A percentile compares a stretch with the other conserved stretches of the same genome.
Conservation (phyloP, 1,284 basidiomycete genomes). For the Irpex rosettiformis region DNA sequence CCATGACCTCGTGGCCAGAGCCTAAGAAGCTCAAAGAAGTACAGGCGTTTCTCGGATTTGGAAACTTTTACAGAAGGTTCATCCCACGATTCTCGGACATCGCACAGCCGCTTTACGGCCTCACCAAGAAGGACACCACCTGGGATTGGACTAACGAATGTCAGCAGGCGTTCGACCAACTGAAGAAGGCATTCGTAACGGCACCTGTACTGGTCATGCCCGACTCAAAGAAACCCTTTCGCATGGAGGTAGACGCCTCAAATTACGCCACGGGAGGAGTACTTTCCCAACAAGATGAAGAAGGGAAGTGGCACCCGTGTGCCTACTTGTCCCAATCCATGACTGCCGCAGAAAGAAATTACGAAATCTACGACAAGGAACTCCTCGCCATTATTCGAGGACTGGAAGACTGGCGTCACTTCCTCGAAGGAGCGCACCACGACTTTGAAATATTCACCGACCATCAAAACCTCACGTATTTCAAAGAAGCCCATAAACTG, state of each 20-base stretch:
- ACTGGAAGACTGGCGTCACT: too few relatives aligned
- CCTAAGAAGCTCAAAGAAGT: too few relatives aligned
- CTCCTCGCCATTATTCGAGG: too few relatives aligned
- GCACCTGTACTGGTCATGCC: neutral
- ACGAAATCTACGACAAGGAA: too few relatives aligned
- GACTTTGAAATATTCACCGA: too few relatives aligned
- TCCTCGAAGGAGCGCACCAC: too few relatives aligned
- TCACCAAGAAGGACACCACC: conserved; percentile 18
- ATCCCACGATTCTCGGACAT: too few relatives aligned
- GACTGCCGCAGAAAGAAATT: neutral
- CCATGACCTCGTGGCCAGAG: neutral
- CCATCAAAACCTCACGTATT: too few relatives aligned
- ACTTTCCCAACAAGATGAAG: conserved; percentile 11
- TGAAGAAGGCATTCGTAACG: conserved; percentile 26
- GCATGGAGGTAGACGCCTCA: conserved; percentile 22
- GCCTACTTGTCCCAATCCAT: conserved; percentile 23
- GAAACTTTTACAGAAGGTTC: too few relatives aligned
- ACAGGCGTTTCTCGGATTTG: too few relatives aligned
- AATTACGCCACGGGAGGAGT: conserved; percentile 17
- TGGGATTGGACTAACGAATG: conserved; percentile 25
- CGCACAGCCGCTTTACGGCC: too few relatives aligned
- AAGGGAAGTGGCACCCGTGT: conserved; percentile 25
- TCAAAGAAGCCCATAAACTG: conserved; percentile 29
- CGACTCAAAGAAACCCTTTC: neutral
- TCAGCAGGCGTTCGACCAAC: conserved; percentile 25